Base-by-base conservation (phyloP, 768 basidiomycete genomes). In the Zangia roseola region DNA sequence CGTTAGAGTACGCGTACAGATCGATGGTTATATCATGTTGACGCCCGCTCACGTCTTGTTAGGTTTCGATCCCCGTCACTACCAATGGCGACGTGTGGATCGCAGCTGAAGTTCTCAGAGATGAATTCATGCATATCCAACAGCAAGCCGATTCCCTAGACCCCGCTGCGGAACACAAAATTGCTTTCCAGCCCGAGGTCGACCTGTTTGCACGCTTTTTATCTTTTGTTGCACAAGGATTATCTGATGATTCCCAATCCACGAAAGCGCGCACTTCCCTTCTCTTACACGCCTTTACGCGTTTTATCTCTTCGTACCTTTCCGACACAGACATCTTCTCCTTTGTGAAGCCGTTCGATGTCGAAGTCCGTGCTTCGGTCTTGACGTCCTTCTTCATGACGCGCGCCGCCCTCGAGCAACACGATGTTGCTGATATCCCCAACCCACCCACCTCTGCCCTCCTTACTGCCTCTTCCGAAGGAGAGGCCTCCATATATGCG, bases 51-150 rank as follows among this genome's bases (percentile, higher is more conserved):
- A 56, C 35, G 20, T 28, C 38, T 38, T 34, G 24, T 33, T 24
- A 93, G 91, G 69, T 95, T 53, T 86, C 88, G 54, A 84, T 97
- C 68, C 92, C 91, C 39, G 88, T 97, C 50, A 85, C 91, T 39
- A 84, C 89, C n/a, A 72, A 74, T 33, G 55, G 75, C 56, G 83
- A 93, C 69, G 83, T 91, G 69, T 97, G 94, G 94, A 91, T 93
- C 63, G 80, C 84, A 45, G 93, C 94, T 43, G 93, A 95, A 72
- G 83, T 94, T 62, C 81, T 95, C 49, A 78, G 88, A 61, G 93
- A 97, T 62, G 90, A 94, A 51, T 97, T 95, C 67, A 70, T 77
- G 47, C 81, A 91, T 68, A 68, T 77, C 47, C 81, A 82, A 64
- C 74, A 74, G 26, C 77, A 75, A 66, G 55, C 78, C 67, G 79